These are phyloP conservation scores for Schizosaccharomyces osmophilus DNA, from an alignment of 805 yeast genomes.

Conservation along the genomic window DNA sequence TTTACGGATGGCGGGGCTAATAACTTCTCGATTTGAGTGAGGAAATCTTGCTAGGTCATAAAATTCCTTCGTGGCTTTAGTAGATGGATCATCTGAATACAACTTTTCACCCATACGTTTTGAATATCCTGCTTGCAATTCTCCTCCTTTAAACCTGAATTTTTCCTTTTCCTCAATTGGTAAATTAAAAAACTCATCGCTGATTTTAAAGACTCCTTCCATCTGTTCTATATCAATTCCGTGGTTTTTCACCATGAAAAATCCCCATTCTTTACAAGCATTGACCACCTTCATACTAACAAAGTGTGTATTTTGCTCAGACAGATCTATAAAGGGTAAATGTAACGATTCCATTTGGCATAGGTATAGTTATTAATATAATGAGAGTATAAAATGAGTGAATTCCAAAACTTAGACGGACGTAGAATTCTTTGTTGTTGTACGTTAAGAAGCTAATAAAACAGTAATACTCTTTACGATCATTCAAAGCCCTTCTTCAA, in stretches of 20 bases:
- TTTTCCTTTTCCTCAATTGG: not conserved
- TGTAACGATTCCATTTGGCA: not conserved
- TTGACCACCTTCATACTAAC: not conserved
- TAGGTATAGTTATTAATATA: too few relatives aligned
- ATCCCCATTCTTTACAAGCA: not conserved
- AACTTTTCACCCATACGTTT: not conserved
- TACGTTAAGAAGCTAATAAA: too few relatives aligned
- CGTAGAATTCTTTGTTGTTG: too few relatives aligned
- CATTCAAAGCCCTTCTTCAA: too few relatives aligned
- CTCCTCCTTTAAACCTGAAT: not conserved
- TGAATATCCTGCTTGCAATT: not conserved
- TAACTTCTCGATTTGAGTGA: not conserved
- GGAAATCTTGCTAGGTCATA: not conserved
- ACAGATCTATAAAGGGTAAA: not conserved
- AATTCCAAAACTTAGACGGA: too few relatives aligned
- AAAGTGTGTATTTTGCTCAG: not conserved
- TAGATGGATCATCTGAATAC: not conserved
- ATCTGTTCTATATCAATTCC: not conserved
- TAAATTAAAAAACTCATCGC: not conserved
- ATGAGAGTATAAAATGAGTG: too few relatives aligned
- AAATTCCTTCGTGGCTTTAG: not conserved
- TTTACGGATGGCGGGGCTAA: not conserved
- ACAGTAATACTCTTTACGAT: too few relatives aligned
- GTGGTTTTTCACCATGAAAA: not conserved
- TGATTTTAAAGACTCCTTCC: not conserved